Evolutionary conservation across 1,284 basidiomycete species (phyloP).

Genomic region (Apiotrichum montevideense): DNA sequence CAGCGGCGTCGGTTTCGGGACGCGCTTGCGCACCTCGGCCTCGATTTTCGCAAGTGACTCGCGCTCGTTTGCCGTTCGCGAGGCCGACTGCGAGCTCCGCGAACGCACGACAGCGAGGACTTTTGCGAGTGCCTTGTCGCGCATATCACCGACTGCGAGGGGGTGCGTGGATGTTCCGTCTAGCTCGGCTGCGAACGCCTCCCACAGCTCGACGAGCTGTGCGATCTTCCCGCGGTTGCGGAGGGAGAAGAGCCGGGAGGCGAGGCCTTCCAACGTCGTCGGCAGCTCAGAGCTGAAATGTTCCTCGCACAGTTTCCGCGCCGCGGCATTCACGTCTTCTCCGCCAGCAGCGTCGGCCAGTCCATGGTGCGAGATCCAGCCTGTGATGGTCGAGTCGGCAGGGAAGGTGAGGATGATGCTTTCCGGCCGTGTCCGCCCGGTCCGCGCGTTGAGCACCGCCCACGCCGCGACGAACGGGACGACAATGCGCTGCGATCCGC

Average conservation of each 20-base stretch:
- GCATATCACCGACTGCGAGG: not conserved
- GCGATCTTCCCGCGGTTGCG: not conserved
- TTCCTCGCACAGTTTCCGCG: not conserved
- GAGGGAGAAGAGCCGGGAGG: conserved; percentile 3
- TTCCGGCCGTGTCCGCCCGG: not conserved
- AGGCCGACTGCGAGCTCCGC: not conserved
- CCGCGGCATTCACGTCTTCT: not conserved
- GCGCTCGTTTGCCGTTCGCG: not conserved
- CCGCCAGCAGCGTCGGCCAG: not conserved
- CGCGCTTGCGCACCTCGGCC: conserved; percentile 1
- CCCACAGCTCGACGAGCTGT: not conserved
- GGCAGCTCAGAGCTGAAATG: conserved; percentile 1
- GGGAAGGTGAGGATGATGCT: conserved; percentile 3
- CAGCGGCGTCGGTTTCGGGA: conserved; percentile 20
- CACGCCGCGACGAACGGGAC: conserved; percentile 10
- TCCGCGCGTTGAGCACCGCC: conserved; percentile 7
- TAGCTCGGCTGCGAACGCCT: not conserved
- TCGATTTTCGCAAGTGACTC: conserved; percentile 1
- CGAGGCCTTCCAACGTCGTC: not conserved
- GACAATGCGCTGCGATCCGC: not conserved
- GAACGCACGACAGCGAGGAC: conserved; percentile 2
- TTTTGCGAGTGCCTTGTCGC: not conserved
- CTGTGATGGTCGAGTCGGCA: not conserved
- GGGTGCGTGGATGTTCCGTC: not conserved
- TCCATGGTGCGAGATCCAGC: not conserved